A percentile compares a stretch with the other conserved stretches of the same genome.
Conservation (phyloP, 257 asterid species). For the Echites panduratus region DNA sequence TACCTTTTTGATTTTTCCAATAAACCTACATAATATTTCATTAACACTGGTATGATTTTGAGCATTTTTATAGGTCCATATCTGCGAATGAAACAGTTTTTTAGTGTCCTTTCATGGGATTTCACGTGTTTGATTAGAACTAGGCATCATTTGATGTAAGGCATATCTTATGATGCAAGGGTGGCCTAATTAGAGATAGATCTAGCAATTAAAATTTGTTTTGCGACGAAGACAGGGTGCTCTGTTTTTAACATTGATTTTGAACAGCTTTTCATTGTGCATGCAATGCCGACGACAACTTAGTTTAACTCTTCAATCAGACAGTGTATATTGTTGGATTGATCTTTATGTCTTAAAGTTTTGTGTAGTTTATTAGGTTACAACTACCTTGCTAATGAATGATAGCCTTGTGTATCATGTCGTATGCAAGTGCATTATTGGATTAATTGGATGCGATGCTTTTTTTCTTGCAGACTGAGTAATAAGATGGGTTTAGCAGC, state of each 20-base stretch:
- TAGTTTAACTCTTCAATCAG: background rate
- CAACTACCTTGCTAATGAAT: background rate
- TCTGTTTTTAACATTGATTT: background rate
- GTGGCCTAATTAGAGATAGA: background rate
- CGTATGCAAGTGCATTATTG: background rate
- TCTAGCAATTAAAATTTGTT: background rate
- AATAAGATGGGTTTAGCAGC: slow-evolving; percentile 63
- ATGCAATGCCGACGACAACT: background rate
- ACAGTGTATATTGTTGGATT: background rate
- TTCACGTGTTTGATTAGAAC: background rate
- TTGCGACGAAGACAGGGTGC: background rate
- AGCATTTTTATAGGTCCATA: background rate
- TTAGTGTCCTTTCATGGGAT: background rate
- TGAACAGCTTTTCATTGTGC: background rate
- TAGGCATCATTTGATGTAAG: background rate
- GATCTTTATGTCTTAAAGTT: background rate
- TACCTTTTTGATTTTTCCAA: too few relatives aligned
- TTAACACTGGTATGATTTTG: background rate
- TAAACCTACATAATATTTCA: background rate
- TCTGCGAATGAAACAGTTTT: too few relatives aligned
- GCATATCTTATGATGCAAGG: background rate
- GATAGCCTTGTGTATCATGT: background rate
- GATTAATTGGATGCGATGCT: slow-evolving; percentile 1
- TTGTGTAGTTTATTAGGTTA: too few relatives aligned
- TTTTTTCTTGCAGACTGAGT: slow-evolving; percentile 38